A percentile compares a stretch with the other conserved stretches of the same genome.
Evolutionary conservation across 1,284 basidiomycete genomes (phyloP).

Genomic region (Dichomitus squalens): DNA sequence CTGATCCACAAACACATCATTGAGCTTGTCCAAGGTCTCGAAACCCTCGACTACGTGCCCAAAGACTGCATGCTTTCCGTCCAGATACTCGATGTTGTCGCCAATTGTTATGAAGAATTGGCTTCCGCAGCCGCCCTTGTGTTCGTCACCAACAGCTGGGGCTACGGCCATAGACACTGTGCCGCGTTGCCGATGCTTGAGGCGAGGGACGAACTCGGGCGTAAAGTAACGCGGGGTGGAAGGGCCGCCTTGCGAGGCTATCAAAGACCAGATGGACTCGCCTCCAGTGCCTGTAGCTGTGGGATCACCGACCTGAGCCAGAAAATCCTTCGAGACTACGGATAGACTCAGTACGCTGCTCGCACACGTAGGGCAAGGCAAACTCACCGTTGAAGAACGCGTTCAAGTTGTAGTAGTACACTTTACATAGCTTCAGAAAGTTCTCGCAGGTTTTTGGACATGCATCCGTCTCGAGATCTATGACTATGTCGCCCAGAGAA

Average conservation of each 20-base stretch:
- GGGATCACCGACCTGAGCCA: slow-evolving; percentile 94
- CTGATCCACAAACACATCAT: slow-evolving; percentile 88
- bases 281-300: slow-evolving; percentile 95
- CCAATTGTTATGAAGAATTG: slow-evolving; percentile 97
- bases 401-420: slow-evolving; percentile 95
- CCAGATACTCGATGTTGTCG: slow-evolving; percentile 92
- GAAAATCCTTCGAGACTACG: slow-evolving; percentile 92
- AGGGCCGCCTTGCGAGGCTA: slow-evolving; percentile 52
- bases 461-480: slow-evolving; percentile 90
- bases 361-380: neutral
- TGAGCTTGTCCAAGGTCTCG: slow-evolving; percentile 92
- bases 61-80: slow-evolving; percentile 95
- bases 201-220: slow-evolving; percentile 76
- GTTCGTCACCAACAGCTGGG: slow-evolving; percentile 63
- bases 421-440: slow-evolving; percentile 96
- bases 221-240: slow-evolving; percentile 75
- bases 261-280: slow-evolving; percentile 79
- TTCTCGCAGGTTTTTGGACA: slow-evolving; percentile 93
- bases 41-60: slow-evolving; percentile 94
- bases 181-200: slow-evolving; percentile 87
- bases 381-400: slow-evolving; percentile 93
- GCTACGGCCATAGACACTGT: slow-evolving; percentile 97
- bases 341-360: neutral
- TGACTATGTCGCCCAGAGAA: slow-evolving; percentile 93
- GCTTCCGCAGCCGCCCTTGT: slow-evolving; percentile 84